phyloP scores from a whole-genome alignment of 805 yeast genomes.

The Yamadazyma akitaensis region DNA sequence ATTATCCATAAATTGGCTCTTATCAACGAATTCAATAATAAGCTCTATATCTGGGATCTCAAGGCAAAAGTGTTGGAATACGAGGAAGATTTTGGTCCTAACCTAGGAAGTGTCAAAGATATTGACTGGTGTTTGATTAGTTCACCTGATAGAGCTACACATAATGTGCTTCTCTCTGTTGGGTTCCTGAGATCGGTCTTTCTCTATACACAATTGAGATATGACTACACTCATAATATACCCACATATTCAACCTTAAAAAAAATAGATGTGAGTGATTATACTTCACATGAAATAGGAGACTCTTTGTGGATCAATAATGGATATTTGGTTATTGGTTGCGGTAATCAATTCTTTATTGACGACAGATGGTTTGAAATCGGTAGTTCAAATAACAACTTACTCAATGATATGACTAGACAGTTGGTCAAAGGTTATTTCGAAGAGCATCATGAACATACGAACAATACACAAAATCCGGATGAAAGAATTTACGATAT shows the following conservation, averaged over 20 bases:
- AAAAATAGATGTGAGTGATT: constrained; percentile 63
- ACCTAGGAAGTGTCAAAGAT: constrained; percentile 50
- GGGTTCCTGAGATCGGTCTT: constrained; percentile 67
- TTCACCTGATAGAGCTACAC: constrained; percentile 11
- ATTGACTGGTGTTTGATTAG: constrained; percentile 81
- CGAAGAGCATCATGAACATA: constrained; percentile 1
- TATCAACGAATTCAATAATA: constrained; percentile 50
- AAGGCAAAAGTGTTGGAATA: constrained; percentile 65
- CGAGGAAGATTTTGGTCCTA: constrained; percentile 38
- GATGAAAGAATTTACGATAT: constrained; percentile 37
- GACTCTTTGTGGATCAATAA: constrained; percentile 84
- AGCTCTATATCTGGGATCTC: constrained; percentile 77
- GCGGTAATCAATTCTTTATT: constrained; percentile 86
- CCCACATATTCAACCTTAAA: constrained; percentile 79
- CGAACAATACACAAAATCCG: background rate
- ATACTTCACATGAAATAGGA: constrained; percentile 79
- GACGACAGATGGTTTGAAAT: constrained; percentile 59
- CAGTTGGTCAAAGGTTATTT: constrained; percentile 35
- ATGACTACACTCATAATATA: constrained; percentile 78
- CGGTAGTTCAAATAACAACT: constrained; percentile 21
- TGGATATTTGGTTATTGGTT: constrained; percentile 76
- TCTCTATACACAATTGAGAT: constrained; percentile 77
- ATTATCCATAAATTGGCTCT: constrained; percentile 67
- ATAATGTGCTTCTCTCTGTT: constrained; percentile 66
- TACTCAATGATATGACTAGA: constrained; percentile 52